Base-by-base conservation (phyloP, 371 early-diverging fungal species). In the Saksenaea vasiformis region DNA sequence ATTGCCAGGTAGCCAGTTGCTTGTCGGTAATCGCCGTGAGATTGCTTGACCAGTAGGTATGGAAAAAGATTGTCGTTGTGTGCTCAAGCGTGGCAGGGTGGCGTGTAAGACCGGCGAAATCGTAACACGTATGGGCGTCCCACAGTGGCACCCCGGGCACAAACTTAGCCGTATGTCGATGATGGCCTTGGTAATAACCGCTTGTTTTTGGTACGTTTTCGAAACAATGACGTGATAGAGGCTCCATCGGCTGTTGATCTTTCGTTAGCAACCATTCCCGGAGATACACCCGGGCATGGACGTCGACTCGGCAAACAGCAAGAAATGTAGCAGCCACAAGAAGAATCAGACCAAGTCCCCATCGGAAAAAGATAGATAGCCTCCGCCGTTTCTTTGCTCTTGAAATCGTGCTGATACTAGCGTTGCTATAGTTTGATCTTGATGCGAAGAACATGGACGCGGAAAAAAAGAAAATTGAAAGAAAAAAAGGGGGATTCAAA, bases 71-170 rank as follows among this genome's bases (percentile, higher is more conserved):
- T 22, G 38, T 38, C 19, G 5, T 14, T 1, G n/a, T 69, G 43
- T n/a, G 65, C 53, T 22, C 51, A 9, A 66, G 27, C 60, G 10
- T 47, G 54, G 51, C 56, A 41, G 61, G 35, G 53, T 10, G 36
- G 4, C 8, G 65, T 24, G 34, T 51, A 60, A 71, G 60, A 11
- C 66, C 59, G 5, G 84, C 80, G 66, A 74, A 84, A 56, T 81
- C 80, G 62, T 73, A 84, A 64, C 84, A 84, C 57, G 78, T 80
- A 36, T 73, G 66, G 31, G 66, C 84, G 55, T 81, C 78, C 67
- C 68, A 73, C 14, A 77, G 61, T 37, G 80, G 81, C n/a, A 75
- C 58, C 10, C 78, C 78, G 37, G 82, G 77, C 28, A 78, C 72
- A 61, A 81, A 67, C 35, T 73, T 75, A 55, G 70, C 61, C 39